These are phyloP conservation scores for Cutaneotrichosporon sp. DNA, from an alignment of 1,284 basidiomycete genomes.

Conservation along the genomic window DNA sequence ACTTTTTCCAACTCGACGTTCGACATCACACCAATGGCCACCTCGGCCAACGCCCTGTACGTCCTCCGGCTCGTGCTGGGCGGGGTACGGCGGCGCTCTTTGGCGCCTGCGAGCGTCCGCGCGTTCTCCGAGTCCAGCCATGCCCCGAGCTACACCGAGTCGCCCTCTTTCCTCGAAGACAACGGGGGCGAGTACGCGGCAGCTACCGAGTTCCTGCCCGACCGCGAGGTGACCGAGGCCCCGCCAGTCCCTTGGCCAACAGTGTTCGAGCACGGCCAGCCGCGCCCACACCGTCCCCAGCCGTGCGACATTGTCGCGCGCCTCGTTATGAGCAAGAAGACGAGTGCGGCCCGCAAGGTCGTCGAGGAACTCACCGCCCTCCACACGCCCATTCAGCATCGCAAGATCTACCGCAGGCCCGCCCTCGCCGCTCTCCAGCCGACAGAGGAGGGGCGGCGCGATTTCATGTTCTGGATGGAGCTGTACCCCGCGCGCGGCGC, in stretches of 20 bases:
- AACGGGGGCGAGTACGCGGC: slow-evolving; percentile 35
- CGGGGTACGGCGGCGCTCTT: neutral
- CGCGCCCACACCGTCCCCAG: slow-evolving; percentile 1
- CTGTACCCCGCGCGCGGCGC: slow-evolving; percentile 44
- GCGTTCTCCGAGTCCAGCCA: neutral
- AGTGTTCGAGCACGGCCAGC: slow-evolving; percentile 28
- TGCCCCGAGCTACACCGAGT: neutral
- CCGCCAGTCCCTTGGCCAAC: slow-evolving; percentile 45
- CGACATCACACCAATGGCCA: slow-evolving; percentile 14
- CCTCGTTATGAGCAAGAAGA: slow-evolving; percentile 26
- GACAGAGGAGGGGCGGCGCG: slow-evolving; percentile 16
- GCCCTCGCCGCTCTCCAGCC: slow-evolving; percentile 20
- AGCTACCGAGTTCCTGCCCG: slow-evolving; percentile 31
- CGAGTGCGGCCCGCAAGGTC: slow-evolving; percentile 31
- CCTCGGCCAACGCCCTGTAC: slow-evolving; percentile 25
- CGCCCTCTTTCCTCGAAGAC: slow-evolving; percentile 36
- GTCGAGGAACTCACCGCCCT: slow-evolving; percentile 36
- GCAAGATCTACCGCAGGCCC: slow-evolving; percentile 36
- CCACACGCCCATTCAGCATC: slow-evolving; percentile 29
- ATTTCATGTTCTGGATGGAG: slow-evolving; percentile 42
- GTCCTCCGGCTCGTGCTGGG: slow-evolving; percentile 26
- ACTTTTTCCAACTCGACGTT: slow-evolving; percentile 2
- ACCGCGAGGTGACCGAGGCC: slow-evolving; percentile 3
- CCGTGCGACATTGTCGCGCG: slow-evolving; percentile 39
- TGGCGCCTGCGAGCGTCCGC: slow-evolving; percentile 10